These are phyloP conservation scores for Primulina tabacum DNA, from an alignment of 257 asterid genomes.

Conservation along the genomic window DNA sequence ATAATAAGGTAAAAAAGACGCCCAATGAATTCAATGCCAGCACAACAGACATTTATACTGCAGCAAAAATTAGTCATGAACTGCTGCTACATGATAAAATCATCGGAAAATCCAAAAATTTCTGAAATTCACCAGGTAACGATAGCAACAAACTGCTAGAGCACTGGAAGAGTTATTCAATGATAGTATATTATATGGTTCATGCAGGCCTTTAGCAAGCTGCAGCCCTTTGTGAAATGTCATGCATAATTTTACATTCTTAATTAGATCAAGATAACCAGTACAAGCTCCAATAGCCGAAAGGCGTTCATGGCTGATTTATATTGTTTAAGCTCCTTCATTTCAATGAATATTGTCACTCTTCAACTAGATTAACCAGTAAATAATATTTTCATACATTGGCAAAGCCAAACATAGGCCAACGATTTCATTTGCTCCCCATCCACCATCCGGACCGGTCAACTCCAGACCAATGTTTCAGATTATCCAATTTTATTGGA, in stretches of 20 bases:
- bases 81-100: not conserved
- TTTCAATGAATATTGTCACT: not conserved
- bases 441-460: not conserved
- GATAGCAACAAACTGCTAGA: not conserved
- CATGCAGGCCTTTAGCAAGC: not conserved
- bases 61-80: slow-evolving; percentile 2
- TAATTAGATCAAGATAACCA: not conserved
- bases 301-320: not conserved
- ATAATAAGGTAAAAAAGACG: not conserved
- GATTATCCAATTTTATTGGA: not conserved
- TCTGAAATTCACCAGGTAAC: not conserved
- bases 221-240: not conserved
- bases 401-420: not conserved
- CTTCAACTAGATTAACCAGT: not conserved
- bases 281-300: not conserved
- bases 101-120: not conserved
- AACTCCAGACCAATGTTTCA: not conserved
- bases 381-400: not conserved
- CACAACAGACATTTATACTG: slow-evolving; percentile 1
- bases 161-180: slow-evolving; percentile 4
- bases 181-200: not conserved
- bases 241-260: not conserved
- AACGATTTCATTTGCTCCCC: not conserved
- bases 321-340: not conserved
- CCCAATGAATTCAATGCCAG: slow-evolving; percentile 9